Evolutionary conservation across 2,329 filamentous ascomycete species (phyloP), one percentile per base, ranked within the genome.

Genomic region (Cordyceps cateniannulata): DNA sequence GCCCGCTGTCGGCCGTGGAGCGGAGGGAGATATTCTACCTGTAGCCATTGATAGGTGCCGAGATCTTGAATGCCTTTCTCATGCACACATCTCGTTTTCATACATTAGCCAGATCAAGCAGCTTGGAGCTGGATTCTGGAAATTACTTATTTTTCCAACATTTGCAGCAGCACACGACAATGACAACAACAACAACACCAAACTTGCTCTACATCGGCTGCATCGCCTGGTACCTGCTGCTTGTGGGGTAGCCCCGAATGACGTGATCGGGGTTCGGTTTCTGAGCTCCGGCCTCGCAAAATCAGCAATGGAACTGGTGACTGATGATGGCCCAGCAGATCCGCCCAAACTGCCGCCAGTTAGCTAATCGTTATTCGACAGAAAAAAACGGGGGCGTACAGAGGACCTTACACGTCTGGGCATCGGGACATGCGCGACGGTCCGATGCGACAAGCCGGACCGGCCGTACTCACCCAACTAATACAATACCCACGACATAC

Each of bases 181-280:
- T 5, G 12, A 5, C 12, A 42, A 18, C 18, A 42, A 6, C 7
- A n/a, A n/a, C n/a, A n/a, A n/a, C n/a, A n/a, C n/a, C n/a, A n/a
- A n/a, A 22, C 42, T 45, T 5, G 4, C n/a, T 22, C 42, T 20
- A n/a, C 42, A n/a, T n/a, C 22, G 18, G 38, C 38, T 14, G 18
- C 18, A 45, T 45, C n/a, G 18, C n/a, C 54, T 27, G 10, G 54
- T 49, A 57, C 54, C 29, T 40, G 20, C 54, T 24, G 16, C 32
- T 27, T 49, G 54, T 59, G 56, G 56, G 47, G 47, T 22, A 40
- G 5, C 47, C 20, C 47, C 20, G 42, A 42, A 59, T 59, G 57
- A 59, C 57, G 57, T 59, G 57, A 59, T 59, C 57, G 57, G 57
- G 8, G 25, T 45, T 52, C 57, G 57, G 57, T 45, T 52, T 59